phyloP scores from a whole-genome alignment of 2,329 filamentous ascomycete genomes.

The Ilyonectria robusta region DNA sequence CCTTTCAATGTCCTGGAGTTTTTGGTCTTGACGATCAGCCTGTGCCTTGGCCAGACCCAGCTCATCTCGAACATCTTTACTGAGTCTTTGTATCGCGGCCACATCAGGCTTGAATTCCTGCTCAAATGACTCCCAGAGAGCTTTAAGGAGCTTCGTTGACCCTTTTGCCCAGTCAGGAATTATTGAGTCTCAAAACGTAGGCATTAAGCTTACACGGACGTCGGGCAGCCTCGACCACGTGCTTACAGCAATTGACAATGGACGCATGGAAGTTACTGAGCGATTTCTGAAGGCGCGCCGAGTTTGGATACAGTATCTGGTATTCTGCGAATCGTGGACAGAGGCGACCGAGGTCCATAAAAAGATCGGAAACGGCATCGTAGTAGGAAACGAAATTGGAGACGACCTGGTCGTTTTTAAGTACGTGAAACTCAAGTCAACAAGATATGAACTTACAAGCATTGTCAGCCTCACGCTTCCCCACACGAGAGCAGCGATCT shows the following conservation, averaged over 20 bases:
- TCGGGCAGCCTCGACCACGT: constrained; percentile 47
- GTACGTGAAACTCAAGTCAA: no score
- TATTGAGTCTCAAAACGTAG: not conserved
- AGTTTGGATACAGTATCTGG: constrained; percentile 53
- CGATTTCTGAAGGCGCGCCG: constrained; percentile 50
- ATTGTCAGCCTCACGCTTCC: constrained; percentile 60
- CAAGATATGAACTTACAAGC: constrained; percentile 43
- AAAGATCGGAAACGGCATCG: constrained; percentile 54
- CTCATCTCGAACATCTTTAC: constrained; percentile 43
- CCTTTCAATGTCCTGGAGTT: constrained; percentile 40
- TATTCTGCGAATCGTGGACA: constrained; percentile 57
- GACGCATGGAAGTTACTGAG: constrained; percentile 54
- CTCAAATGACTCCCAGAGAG: constrained; percentile 48
- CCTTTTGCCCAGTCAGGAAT: constrained; percentile 29
- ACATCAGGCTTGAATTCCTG: constrained; percentile 47
- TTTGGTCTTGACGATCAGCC: constrained; percentile 40
- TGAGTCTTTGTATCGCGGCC: constrained; percentile 36
- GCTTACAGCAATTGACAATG: constrained; percentile 54
- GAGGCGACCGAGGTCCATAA: constrained; percentile 52
- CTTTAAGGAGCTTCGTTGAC: constrained; percentile 37
- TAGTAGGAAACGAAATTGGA: constrained; percentile 57
- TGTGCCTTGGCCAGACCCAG: constrained; percentile 46
- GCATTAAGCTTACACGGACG: constrained; percentile 42
- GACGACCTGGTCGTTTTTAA: constrained; percentile 41
- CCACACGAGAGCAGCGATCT: constrained; percentile 59